phyloP scores from a whole-genome alignment of 495 filamentous ascomycete species.

The Parathielavia hyrcaniae region DNA sequence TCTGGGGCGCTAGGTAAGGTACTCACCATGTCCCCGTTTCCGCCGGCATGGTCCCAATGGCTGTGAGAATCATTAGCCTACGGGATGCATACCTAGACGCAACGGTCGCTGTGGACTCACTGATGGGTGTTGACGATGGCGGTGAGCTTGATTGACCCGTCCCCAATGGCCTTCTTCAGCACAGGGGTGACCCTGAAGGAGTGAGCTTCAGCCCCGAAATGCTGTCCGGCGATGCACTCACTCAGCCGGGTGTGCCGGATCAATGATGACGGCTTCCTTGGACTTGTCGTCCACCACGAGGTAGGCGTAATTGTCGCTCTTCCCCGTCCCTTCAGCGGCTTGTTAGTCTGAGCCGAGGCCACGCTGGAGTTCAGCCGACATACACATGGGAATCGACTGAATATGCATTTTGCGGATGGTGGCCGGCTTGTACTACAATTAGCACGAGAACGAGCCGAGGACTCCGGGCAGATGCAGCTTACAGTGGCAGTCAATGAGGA shows the following conservation, averaged over 20 bases:
- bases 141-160: conserved; percentile 70
- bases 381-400: conserved; percentile 97
- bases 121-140: conserved; percentile 96
- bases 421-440: conserved; percentile 25
- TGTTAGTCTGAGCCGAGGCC: not conserved
- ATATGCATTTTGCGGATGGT: conserved; percentile 73
- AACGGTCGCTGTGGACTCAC: conserved; percentile 47
- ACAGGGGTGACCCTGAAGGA: conserved; percentile 67
- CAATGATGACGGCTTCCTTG: conserved; percentile 85
- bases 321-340: conserved; percentile 66
- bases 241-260: conserved; percentile 91
- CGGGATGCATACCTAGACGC: not conserved
- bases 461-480: not conserved
- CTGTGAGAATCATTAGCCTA: conserved; percentile 40
- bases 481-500: conserved; percentile 4
- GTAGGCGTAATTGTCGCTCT: conserved; percentile 93
- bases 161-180: conserved; percentile 63
- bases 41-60: conserved; percentile 92
- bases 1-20: not conserved
- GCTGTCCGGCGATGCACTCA: conserved; percentile 38
- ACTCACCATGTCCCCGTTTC: conserved; percentile 71
- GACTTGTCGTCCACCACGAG: conserved; percentile 86
- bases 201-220: not conserved
- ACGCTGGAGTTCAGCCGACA: conserved; percentile 24
- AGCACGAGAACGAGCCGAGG: not conserved